These are phyloP conservation scores for Aspergillus steynii DNA, from an alignment of 495 filamentous ascomycete species.

Conservation along the genomic window DNA sequence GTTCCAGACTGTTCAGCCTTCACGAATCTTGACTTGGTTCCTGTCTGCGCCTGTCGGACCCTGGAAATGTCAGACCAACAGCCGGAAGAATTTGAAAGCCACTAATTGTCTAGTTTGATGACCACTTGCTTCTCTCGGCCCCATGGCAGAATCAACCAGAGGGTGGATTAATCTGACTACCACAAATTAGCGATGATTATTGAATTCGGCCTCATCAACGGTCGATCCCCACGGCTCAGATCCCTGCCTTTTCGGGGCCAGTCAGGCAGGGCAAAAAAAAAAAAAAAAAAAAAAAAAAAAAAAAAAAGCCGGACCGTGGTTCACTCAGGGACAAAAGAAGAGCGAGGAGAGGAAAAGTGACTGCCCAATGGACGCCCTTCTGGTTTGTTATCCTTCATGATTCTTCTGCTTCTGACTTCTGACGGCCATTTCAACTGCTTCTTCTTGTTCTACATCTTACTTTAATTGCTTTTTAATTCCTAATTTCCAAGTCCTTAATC, in stretches of 20 bases:
- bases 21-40: neutral
- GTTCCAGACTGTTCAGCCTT: neutral
- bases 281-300: slow-evolving; percentile 6
- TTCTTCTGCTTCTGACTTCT: neutral
- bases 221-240: slow-evolving; percentile 13
- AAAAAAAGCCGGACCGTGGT: neutral
- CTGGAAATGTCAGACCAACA: neutral
- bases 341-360: neutral
- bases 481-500: slow-evolving; percentile 4
- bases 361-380: slow-evolving; percentile 10
- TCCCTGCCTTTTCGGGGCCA: slow-evolving; percentile 10
- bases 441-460: neutral
- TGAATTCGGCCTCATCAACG: neutral
- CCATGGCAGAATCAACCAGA: neutral
- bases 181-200: neutral
- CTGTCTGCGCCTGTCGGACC: neutral
- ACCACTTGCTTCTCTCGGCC: neutral
- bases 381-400: slow-evolving; percentile 8
- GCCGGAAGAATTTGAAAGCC: no score
- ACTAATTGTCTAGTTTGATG: no score
- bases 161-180: neutral
- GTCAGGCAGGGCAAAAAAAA: slow-evolving; percentile 3
- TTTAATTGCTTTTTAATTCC: neutral
- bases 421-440: neutral
- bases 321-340: neutral